Evolutionary conservation across 1,139 yeast genomes (phyloP).

Genomic region (Candida sp.): DNA sequence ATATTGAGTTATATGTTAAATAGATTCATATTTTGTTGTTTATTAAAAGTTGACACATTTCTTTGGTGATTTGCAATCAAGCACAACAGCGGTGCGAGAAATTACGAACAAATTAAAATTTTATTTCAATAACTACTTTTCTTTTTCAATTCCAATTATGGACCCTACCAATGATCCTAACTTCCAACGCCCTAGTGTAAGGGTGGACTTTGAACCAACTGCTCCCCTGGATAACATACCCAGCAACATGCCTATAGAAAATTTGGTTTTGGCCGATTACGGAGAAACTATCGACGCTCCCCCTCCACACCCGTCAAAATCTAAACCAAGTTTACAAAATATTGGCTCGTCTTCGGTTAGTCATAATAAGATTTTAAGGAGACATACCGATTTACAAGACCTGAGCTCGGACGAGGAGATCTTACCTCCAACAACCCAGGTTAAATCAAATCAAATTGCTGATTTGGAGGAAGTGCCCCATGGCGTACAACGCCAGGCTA

Average conservation of each 20-base stretch:
- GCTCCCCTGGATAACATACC: slow-evolving; percentile 77
- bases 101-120: too few species aligned
- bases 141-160: slow-evolving; percentile 32
- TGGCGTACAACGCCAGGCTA: slow-evolving; percentile 87
- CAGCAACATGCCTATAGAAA: slow-evolving; percentile 67
- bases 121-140: not conserved
- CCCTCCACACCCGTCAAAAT: slow-evolving; percentile 47
- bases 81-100: not conserved
- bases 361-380: slow-evolving; percentile 40
- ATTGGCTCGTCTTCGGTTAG: slow-evolving; percentile 8
- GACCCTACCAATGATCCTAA: slow-evolving; percentile 82
- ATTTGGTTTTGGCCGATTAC: slow-evolving; percentile 72
- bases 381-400: slow-evolving; percentile 36
- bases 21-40: too few species aligned
- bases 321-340: slow-evolving; percentile 6
- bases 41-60: too few species aligned
- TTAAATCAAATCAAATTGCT: slow-evolving; percentile 73
- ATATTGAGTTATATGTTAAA: too few species aligned
- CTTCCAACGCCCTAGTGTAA: slow-evolving; percentile 68
- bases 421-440: slow-evolving; percentile 45
- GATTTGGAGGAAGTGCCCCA: slow-evolving; percentile 97
- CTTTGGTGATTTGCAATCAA: too few species aligned
- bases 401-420: slow-evolving; percentile 33
- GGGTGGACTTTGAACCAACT: slow-evolving; percentile 60
- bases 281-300: slow-evolving; percentile 74